These are phyloP conservation scores for Incumbomyces lentus DNA, from an alignment of 2,329 filamentous ascomycete genomes.

Conservation along the genomic window DNA sequence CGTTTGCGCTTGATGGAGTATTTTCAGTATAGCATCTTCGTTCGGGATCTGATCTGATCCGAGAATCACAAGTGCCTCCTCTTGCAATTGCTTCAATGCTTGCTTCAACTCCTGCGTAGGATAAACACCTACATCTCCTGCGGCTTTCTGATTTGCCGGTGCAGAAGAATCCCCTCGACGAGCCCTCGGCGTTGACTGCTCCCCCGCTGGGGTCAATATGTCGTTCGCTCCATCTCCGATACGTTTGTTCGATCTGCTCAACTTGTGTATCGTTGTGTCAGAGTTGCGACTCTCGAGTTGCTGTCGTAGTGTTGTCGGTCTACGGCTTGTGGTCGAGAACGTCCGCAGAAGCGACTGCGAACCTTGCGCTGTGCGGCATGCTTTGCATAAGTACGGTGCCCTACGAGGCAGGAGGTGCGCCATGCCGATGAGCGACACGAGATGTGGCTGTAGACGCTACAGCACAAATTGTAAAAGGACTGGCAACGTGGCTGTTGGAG, in stretches of 20 bases:
- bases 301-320: slow-evolving; percentile 1
- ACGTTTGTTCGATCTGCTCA: background rate
- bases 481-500: too few species aligned
- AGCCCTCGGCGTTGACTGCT: too few species aligned
- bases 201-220: too few species aligned
- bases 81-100: background rate
- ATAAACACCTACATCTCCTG: too few species aligned
- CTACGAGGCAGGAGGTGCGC: slow-evolving; percentile 2
- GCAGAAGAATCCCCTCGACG: too few species aligned
- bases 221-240: background rate
- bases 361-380: slow-evolving; percentile 1
- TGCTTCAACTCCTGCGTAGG: background rate
- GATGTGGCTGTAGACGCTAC: too few species aligned
- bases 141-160: too few species aligned
- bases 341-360: background rate
- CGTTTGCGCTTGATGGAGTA: background rate
- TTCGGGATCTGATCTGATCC: slow-evolving; percentile 3
- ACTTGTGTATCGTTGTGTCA: background rate
- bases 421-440: background rate
- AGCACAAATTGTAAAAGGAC: too few species aligned
- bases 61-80: slow-evolving; percentile 1
- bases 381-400: slow-evolving; percentile 5
- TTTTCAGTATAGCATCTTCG: background rate
- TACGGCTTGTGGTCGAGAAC: background rate
- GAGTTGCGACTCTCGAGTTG: background rate